A percentile compares a stretch with the other conserved stretches of the same genome.
phyloP scores from a whole-genome alignment of 129 eudicot species.

The Artemisia tridentata region DNA sequence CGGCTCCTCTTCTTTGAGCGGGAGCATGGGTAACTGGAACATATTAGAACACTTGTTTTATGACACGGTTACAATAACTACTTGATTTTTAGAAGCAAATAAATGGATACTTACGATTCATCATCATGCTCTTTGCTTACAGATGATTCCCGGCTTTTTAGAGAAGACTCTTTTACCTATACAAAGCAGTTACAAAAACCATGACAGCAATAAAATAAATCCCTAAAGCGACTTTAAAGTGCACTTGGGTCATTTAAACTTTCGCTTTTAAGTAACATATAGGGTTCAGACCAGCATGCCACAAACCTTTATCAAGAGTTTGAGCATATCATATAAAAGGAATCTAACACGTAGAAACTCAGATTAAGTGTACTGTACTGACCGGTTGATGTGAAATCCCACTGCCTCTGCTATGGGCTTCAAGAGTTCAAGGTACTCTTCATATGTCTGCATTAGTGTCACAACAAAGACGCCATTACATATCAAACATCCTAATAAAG shows the following conservation, averaged over 20 bases:
- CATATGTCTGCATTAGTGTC: constrained; percentile 72
- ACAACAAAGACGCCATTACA: not conserved
- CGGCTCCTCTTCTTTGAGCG: constrained; percentile 55
- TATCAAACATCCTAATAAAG: not conserved
- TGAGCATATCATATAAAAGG: no score
- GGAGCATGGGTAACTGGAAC: constrained; percentile 44
- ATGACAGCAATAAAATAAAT: not conserved
- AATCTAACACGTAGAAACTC: no score
- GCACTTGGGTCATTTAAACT: not conserved
- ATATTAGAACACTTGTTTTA: not conserved
- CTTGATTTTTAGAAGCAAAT: not conserved
- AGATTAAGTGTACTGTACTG: no score
- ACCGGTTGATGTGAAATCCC: constrained; percentile 42
- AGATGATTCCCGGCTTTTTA: constrained; percentile 47
- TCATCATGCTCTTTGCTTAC: constrained; percentile 45
- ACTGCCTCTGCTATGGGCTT: constrained; percentile 62
- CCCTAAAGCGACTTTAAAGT: not conserved
- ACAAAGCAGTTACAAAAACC: constrained; percentile 14
- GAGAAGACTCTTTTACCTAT: constrained; percentile 48
- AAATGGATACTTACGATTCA: constrained; percentile 51
- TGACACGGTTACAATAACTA: not conserved
- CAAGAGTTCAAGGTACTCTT: constrained; percentile 88
- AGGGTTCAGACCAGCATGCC: no score
- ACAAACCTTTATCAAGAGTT: no score
- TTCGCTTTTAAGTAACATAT: constrained; percentile 10